Conservation (phyloP, 108 stramenopile genomes). For the Schizochytrium sp. region DNA sequence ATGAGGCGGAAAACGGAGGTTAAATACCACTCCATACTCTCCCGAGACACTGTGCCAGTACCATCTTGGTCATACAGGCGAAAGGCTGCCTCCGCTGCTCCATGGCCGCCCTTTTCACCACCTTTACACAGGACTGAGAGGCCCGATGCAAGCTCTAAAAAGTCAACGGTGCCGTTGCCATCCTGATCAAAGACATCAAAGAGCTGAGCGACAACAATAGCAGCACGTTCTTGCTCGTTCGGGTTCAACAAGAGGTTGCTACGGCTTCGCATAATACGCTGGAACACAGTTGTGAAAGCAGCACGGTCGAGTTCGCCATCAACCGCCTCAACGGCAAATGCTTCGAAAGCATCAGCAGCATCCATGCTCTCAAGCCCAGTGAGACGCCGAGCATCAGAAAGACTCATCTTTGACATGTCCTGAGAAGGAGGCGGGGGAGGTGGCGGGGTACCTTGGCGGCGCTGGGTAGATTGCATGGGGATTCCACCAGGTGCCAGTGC, state of each 20-base stretch:
- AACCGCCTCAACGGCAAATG: constrained; percentile 34
- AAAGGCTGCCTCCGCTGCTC: constrained; percentile 68
- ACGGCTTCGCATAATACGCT: not conserved
- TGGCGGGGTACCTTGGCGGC: not conserved
- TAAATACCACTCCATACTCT: constrained; percentile 59
- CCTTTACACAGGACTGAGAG: constrained; percentile 66
- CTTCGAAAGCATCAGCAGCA: constrained; percentile 62
- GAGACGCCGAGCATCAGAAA: constrained; percentile 32
- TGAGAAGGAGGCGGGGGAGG: not conserved
- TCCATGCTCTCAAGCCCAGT: constrained; percentile 46
- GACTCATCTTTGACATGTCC: not conserved
- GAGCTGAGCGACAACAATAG: constrained; percentile 6
- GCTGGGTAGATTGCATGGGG: not conserved
- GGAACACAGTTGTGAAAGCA: not conserved
- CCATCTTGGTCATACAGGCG: constrained; percentile 62
- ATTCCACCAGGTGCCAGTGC: not conserved
- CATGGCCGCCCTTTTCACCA: constrained; percentile 62
- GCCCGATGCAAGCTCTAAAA: constrained; percentile 60
- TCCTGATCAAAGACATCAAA: constrained; percentile 56
- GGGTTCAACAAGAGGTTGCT: not conserved
- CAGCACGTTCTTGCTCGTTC: constrained; percentile 39
- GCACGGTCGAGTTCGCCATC: constrained; percentile 40
- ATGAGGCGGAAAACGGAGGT: constrained; percentile 61
- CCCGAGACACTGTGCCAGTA: not conserved
- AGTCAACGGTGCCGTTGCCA: constrained; percentile 60